Base-by-base conservation (phyloP, 1,284 basidiomycete genomes). In the Tilletia walkeri region DNA sequence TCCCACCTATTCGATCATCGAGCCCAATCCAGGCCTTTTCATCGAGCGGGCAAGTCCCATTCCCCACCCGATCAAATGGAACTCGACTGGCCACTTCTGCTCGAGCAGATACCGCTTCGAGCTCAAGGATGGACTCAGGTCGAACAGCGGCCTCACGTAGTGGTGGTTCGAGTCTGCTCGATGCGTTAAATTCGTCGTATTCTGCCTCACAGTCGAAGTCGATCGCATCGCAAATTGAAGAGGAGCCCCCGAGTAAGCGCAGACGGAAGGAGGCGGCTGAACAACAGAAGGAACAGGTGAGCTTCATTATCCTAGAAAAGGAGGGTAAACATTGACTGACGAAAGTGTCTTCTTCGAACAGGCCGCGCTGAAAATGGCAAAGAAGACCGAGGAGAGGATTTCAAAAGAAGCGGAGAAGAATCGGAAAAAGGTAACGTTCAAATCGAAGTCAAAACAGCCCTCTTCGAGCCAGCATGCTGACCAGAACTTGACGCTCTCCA, bases 11-110 rank as follows among this genome's bases (percentile, higher is more conserved):
- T 30, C 24, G 24, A 5, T 63, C 59, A 14, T 63, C 59, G 59
- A 63, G 59, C 38, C 59, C 59, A 20, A 20, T 63, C 1, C 59
- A 63, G 59, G 59, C 59, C 34, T 63, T 63, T 36, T 63, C 59
- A 4, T 63, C 59, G 59, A 63, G 59, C 36, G 59, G 59, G 3
- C 59, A 63, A 16, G 36, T 63, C 41, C 41, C 41, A 14, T 9
- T 45, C 14, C 9, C 41, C 41, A 14, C 9, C 6, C 41, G 41
- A 7, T 9, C 41, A 3, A 45, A 14, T 14, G 41, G 9, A 45
- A 45, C 9, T 14, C 54, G 54, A 56, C 20, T 56, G 14, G 12
- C 54, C 54, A 56, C 54, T 34, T 56, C 54, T 12, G 14, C 41
- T 45, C 41, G 41, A 45, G 41, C 41, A 14, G 41, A 45, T 14